These are phyloP conservation scores for Wickerhamomyces canadensis DNA, from an alignment of 805 yeast species.

Conservation along the genomic window DNA sequence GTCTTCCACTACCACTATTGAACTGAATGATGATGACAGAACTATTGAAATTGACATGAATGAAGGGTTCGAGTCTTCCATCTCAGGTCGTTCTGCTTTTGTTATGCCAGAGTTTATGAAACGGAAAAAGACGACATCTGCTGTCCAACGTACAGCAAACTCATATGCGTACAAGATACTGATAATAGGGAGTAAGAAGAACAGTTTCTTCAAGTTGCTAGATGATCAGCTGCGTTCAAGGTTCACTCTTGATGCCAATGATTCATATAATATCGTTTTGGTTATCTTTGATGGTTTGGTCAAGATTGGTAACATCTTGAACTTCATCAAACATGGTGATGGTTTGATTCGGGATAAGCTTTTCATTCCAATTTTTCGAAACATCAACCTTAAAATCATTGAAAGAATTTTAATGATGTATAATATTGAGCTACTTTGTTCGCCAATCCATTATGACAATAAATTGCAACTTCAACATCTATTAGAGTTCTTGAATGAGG, in stretches of 20 bases:
- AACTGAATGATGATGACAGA: conserved; percentile 15
- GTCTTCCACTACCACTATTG: background rate
- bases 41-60: conserved; percentile 23
- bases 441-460: conserved; percentile 20
- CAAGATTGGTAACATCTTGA: conserved; percentile 25
- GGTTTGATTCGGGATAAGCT: conserved; percentile 6
- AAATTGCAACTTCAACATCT: conserved; percentile 15
- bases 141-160: background rate
- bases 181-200: conserved; percentile 22
- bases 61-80: conserved; percentile 7
- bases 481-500: conserved; percentile 16
- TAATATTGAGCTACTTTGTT: conserved; percentile 17
- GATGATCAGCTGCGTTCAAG: conserved; percentile 8
- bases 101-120: conserved; percentile 17
- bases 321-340: conserved; percentile 17
- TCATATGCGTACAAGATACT: conserved; percentile 12
- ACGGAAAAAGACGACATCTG: background rate
- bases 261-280: conserved; percentile 14
- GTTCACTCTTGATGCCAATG: conserved; percentile 18
- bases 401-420: conserved; percentile 15
- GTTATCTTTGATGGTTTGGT: conserved; percentile 24
- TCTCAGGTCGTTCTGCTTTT: conserved; percentile 8
- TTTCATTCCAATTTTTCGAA: conserved; percentile 22
- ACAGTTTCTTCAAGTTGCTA: conserved; percentile 14
- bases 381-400: conserved; percentile 17